Base-by-base conservation (phyloP, 2,329 filamentous ascomycete species). In the Aspergillus fischeri region DNA sequence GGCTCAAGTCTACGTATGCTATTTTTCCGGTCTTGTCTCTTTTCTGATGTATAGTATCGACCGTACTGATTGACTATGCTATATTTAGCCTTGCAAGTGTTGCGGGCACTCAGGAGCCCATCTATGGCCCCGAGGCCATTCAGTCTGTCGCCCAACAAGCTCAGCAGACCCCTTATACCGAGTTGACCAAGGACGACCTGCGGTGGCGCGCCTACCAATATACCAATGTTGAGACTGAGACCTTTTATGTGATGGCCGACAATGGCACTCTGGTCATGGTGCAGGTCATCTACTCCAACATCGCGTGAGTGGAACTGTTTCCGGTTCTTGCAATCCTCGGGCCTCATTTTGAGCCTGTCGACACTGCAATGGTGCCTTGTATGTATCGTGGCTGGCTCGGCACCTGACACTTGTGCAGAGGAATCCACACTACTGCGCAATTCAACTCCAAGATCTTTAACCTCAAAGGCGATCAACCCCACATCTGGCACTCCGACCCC, bases 241-340 rank as follows among this genome's bases (percentile, higher is more conserved):
- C 84, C 61, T 99, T 97, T 79, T 99, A 99, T 79, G 78, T 97
- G 70, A 87, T 87, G 76, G 81, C 88, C 55, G 90, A 96, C 61
- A 85, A 80, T 59, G 94, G 94, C 52, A 82, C 87, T 62, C 75
- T 92, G 63, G 90, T 83, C 53, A 84, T 96, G 75, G 86, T 85
- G 59, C 94, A 99, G 81, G 83, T 97, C 77, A 96, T 99, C 74
- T 96, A 97, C 82, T 97, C 90, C 81, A 97, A 96, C 77, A 90
- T 99, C 73, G 89, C 86, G 92, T 97, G 86, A 77, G 88, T 65
- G 28, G 56, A 42, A 55, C 51, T 49, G 32, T 41, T 41, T 8
- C 35, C 41, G 4, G 8, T 50, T 21, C 20, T 50, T 29, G 38
- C 35, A 10, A 24, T 38, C 5, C 38, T 24, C 14, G 6, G 14